Conservation (phyloP, 768 basidiomycete genomes). For the Cubamyces lactineus region DNA sequence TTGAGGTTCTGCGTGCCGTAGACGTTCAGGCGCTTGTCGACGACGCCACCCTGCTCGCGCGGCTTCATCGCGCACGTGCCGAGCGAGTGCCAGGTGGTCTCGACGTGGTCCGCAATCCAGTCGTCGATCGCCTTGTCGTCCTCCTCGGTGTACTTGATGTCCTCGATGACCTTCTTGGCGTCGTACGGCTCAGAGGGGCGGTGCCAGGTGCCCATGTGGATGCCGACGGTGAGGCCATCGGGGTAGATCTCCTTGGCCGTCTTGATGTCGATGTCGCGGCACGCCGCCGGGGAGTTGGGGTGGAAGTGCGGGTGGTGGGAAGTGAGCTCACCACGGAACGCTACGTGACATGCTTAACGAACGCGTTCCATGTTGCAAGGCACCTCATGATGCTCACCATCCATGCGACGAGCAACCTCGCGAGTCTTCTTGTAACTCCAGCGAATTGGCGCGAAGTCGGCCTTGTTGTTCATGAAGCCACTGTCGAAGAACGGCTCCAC, state of each 20-base stretch:
- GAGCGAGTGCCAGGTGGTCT: slow-evolving; percentile 78
- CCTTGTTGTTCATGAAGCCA: slow-evolving; percentile 82
- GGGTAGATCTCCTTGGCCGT: slow-evolving; percentile 67
- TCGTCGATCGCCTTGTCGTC: slow-evolving; percentile 76
- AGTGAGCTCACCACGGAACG: slow-evolving; percentile 72
- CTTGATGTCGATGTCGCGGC: slow-evolving; percentile 64
- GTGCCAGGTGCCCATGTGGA: slow-evolving; percentile 76
- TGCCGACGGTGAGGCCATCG: slow-evolving; percentile 64
- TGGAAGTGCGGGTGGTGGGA: slow-evolving; percentile 79
- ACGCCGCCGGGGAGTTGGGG: slow-evolving; percentile 63
- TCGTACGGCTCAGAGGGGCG: slow-evolving; percentile 58
- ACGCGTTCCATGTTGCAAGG: neutral
- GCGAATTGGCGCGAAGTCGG: slow-evolving; percentile 73
- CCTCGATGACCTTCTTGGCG: slow-evolving; percentile 59
- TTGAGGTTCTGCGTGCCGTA: slow-evolving; percentile 71
- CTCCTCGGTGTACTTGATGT: slow-evolving; percentile 66
- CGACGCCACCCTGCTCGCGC: slow-evolving; percentile 64
- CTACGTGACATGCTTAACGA: slow-evolving; percentile 33
- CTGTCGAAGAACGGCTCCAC: slow-evolving; percentile 66
- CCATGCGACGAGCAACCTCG: slow-evolving; percentile 73
- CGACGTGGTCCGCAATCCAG: slow-evolving; percentile 71
- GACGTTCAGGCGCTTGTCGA: slow-evolving; percentile 65
- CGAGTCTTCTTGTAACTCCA: slow-evolving; percentile 82
- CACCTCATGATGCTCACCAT: slow-evolving; percentile 42
- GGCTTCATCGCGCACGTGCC: slow-evolving; percentile 65